Conservation (phyloP, 2,329 filamentous ascomycete species). For the Fusarium graminum region DNA sequence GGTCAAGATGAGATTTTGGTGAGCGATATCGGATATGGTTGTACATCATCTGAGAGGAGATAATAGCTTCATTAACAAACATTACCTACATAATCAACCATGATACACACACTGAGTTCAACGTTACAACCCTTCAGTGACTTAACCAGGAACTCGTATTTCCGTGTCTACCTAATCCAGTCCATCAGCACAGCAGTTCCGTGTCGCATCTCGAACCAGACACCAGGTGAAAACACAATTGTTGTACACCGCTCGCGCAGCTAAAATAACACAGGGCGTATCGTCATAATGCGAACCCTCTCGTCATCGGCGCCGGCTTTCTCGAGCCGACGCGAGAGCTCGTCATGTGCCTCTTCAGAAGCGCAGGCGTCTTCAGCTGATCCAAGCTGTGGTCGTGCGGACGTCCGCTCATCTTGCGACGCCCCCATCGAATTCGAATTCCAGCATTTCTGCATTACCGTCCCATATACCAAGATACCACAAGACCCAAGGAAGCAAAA, state of each 20-base stretch:
- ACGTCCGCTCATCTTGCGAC: conserved; percentile 40
- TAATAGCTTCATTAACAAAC: conserved; percentile 23
- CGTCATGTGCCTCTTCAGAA: conserved; percentile 37
- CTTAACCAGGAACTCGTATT: conserved; percentile 46
- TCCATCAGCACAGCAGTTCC: conserved; percentile 48
- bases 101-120: conserved; percentile 14
- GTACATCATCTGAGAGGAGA: conserved; percentile 11
- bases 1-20: neutral
- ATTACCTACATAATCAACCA: conserved; percentile 19
- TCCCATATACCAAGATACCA: conserved; percentile 47
- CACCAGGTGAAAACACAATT: conserved; percentile 43
- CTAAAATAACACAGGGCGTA: conserved; percentile 36
- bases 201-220: conserved; percentile 42
- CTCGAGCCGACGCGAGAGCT: conserved; percentile 30
- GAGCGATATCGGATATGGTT: neutral
- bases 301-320: conserved; percentile 26
- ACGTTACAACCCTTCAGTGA: conserved; percentile 20
- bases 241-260: conserved; percentile 48
- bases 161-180: conserved; percentile 49
- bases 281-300: conserved; percentile 29
- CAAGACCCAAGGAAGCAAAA: conserved; percentile 44
- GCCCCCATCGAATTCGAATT: conserved; percentile 46
- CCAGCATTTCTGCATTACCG: conserved; percentile 49
- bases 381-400: conserved; percentile 46
- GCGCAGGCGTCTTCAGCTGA: conserved; percentile 42